Percentiles rank a stretch among this genome's conserved stretches.
Evolutionary conservation across 2,329 filamentous ascomycete species (phyloP).

Genomic region (Trichophyton simii): DNA sequence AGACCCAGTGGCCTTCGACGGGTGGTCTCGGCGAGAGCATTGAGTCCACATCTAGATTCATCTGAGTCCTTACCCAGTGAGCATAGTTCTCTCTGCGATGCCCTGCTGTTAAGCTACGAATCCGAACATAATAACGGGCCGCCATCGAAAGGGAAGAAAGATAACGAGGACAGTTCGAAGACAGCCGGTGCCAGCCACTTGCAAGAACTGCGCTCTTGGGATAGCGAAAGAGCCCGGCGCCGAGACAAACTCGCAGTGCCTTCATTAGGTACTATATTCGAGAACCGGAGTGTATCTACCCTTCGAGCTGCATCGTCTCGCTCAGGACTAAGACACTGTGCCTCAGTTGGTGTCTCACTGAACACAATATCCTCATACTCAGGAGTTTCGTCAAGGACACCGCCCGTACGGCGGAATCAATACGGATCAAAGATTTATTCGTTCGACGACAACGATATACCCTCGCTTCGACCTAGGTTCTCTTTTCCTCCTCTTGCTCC

Average conservation of each 20-base stretch:
- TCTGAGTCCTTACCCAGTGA: conserved; percentile 25
- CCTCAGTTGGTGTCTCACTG: neutral
- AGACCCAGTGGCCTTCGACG: conserved; percentile 12
- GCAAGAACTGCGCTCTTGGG: neutral
- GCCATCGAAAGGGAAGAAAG: neutral
- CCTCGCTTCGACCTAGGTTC: conserved; percentile 10
- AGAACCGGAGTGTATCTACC: conserved; percentile 17
- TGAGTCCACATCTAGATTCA: conserved; percentile 18
- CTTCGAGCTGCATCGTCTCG: conserved; percentile 12
- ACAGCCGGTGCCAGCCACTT: neutral
- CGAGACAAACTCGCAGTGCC: conserved; percentile 15
- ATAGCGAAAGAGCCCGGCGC: neutral
- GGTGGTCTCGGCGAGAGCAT: conserved; percentile 13
- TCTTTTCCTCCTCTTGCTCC: conserved; percentile 5
- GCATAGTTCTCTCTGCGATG: conserved; percentile 29
- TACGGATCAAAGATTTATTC: conserved; percentile 16
- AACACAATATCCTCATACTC: neutral
- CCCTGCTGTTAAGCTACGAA: conserved; percentile 21
- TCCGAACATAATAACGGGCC: conserved; percentile 12
- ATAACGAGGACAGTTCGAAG: conserved; percentile 27
- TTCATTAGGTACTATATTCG: conserved; percentile 20
- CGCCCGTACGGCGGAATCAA: conserved; percentile 2
- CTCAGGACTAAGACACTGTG: conserved; percentile 6
- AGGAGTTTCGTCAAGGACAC: neutral
- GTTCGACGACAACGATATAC: conserved; percentile 18